phyloP scores from a whole-genome alignment of 768 basidiomycete genomes.

The Kwoniella newhampshirensis region DNA sequence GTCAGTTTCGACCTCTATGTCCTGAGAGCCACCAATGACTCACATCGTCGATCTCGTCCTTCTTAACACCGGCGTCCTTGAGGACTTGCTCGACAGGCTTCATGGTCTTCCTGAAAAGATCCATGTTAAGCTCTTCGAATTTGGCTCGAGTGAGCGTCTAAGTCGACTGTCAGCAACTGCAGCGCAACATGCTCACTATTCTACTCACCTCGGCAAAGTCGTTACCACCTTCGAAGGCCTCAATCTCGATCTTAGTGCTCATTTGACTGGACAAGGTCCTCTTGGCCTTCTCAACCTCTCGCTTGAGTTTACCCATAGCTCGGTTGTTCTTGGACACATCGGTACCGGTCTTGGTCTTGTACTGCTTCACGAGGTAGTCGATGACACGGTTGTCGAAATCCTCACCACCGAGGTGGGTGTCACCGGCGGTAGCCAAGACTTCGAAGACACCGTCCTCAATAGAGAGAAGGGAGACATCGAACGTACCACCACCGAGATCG shows the following conservation, averaged over 20 bases:
- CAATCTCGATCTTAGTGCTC: conserved; percentile 87
- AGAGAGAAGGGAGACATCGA: conserved; percentile 93
- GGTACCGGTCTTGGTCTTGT: conserved; percentile 89
- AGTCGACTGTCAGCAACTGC: neutral
- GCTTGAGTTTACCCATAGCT: conserved; percentile 86
- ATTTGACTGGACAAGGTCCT: conserved; percentile 89
- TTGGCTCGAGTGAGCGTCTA: conserved; percentile 82
- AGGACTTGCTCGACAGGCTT: conserved; percentile 98
- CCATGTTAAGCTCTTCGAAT: conserved; percentile 98
- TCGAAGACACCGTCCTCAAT: conserved; percentile 98
- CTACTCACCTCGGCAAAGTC: conserved; percentile 77
- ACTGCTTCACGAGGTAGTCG: conserved; percentile 93
- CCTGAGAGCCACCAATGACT: conserved; percentile 42
- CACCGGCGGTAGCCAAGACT: conserved; percentile 96
- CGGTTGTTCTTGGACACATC: conserved; percentile 76
- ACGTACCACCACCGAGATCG: conserved; percentile 97
- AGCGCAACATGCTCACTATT: neutral
- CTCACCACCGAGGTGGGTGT: conserved; percentile 97
- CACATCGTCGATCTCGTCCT: conserved; percentile 91
- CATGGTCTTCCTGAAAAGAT: conserved; percentile 99
- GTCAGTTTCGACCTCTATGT: conserved; percentile 7
- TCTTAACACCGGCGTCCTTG: conserved; percentile 97
- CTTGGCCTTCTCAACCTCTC: conserved; percentile 92
- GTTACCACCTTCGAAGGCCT: conserved; percentile 91
- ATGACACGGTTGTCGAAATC: conserved; percentile 98